phyloP scores from a whole-genome alignment of 2,329 filamentous ascomycete genomes.

The Nemania sp. region DNA sequence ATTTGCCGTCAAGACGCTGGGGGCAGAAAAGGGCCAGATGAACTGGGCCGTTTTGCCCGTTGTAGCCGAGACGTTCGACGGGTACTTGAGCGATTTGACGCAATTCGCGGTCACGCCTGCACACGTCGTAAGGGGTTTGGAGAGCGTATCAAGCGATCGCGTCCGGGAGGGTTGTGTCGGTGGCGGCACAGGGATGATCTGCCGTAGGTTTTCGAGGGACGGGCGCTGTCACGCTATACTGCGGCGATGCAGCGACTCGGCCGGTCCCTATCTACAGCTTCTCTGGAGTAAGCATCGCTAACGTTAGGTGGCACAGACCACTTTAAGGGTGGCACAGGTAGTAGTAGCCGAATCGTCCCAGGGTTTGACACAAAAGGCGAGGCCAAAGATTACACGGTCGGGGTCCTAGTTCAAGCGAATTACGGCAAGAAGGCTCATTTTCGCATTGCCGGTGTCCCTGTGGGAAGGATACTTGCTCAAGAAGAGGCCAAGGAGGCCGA shows the following conservation, averaged over 20 bases:
- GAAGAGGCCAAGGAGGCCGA: slow-evolving; percentile 42
- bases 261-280: not conserved
- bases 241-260: not conserved
- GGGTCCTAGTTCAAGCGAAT: slow-evolving; percentile 67
- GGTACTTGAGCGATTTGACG: slow-evolving; percentile 61
- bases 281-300: not conserved
- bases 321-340: slow-evolving; percentile 71
- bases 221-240: not conserved
- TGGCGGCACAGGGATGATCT: slow-evolving; percentile 61
- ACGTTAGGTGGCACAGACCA: slow-evolving; percentile 46
- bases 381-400: slow-evolving; percentile 59
- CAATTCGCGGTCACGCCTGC: slow-evolving; percentile 59
- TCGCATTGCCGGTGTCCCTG: slow-evolving; percentile 62
- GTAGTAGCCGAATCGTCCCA: slow-evolving; percentile 60
- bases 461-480: slow-evolving; percentile 61
- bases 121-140: slow-evolving; percentile 59
- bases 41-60: slow-evolving; percentile 62
- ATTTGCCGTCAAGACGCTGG: slow-evolving; percentile 54
- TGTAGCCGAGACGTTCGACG: slow-evolving; percentile 67
- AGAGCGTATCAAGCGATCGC: slow-evolving; percentile 51
- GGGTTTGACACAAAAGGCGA: slow-evolving; percentile 46
- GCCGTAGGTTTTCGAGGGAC: slow-evolving; percentile 29
- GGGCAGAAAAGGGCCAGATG: slow-evolving; percentile 48
- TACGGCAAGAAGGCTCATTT: slow-evolving; percentile 64
- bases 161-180: slow-evolving; percentile 67